Evolutionary conservation across 345 rosid species (phyloP).

Genomic region (Arabidopsis suecica): DNA sequence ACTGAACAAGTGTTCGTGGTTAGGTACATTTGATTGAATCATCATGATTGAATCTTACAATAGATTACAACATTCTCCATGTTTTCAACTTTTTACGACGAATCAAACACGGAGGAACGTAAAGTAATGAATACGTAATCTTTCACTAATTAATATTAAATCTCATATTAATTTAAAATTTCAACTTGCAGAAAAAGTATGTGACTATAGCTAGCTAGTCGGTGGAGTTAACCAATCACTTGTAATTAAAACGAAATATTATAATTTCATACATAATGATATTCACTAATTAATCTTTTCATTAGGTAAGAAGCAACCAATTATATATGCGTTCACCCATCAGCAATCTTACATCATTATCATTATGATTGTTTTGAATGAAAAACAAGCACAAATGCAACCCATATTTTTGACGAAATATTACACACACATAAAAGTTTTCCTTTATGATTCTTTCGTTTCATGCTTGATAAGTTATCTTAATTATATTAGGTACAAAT

Average conservation of each 20-base stretch:
- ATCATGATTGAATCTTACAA: no score
- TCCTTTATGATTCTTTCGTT: no score
- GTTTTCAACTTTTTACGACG: no score
- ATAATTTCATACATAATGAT: conserved; percentile 24
- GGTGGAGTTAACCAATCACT: conserved; percentile 40
- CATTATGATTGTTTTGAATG: conserved; percentile 3
- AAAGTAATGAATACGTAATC: conserved; percentile 18
- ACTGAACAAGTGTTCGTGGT: no score
- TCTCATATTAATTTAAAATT: conserved; percentile 7
- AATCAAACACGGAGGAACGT: no score
- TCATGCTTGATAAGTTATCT: no score
- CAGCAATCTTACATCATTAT: conserved; percentile 27
- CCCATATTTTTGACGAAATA: neutral
- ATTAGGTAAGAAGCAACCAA: conserved; percentile 42
- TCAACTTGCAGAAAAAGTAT: conserved; percentile 32
- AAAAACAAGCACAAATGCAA: neutral
- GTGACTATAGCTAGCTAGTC: conserved; percentile 26
- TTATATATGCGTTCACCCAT: conserved; percentile 28
- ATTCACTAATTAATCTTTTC: conserved; percentile 40
- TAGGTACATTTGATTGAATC: no score
- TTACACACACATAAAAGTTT: no score
- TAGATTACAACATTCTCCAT: no score
- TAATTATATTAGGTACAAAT: neutral
- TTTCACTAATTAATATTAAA: conserved; percentile 7
- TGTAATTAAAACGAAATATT: conserved; percentile 13